Evolutionary conservation across 805 yeast species (phyloP), one percentile per base, ranked within the genome.

Genomic region (Blastobotrys americana): DNA sequence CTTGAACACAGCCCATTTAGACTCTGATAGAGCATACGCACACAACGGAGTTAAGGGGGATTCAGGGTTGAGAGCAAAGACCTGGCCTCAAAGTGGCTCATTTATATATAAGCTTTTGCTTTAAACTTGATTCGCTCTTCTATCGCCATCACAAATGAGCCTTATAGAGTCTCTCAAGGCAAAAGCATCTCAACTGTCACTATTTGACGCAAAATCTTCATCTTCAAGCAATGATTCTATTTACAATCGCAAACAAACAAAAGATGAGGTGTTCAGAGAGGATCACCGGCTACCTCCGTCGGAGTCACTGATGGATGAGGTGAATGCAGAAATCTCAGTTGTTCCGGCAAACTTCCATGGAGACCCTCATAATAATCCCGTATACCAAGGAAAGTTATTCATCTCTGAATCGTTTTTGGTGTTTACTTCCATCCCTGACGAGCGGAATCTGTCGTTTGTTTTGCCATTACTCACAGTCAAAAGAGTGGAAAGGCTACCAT

Each of bases 401-500:
- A 61, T 93, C 37, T 83, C 95, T 1, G 78, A 78, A 44, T 84
- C 82, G 51, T 93, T 78, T 58, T 59, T 93, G 31, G 76, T 84
- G 18, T 90, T 89, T 57, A 71, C 77, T 47, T 87, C 85, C 54
- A 72, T 76, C 4, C 78, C 77, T 54, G 94, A 87, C 55, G 71
- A 73, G 39, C 71, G 78, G 44, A 74, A 79, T 37, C 83, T 93
- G 58, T 73, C 77, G 4, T 76, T 90, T 56, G 73, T 73, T 2
- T 54, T 90, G 22, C 93, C 90, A 49, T 65, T 93, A 35, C 77
- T 89, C 1, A 77, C 95, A 1, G 67, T 93, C 33, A 80, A 83
- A 56, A 80, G 87, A 49, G 94, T 93, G 15, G 96, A 90, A 59
- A 72, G 97, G 43, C 72, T 87, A 17, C 94, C 95, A 8, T 72